These are phyloP conservation scores for Suhomyces bokatorum DNA, from an alignment of 1,139 yeast genomes.

Conservation along the genomic window DNA sequence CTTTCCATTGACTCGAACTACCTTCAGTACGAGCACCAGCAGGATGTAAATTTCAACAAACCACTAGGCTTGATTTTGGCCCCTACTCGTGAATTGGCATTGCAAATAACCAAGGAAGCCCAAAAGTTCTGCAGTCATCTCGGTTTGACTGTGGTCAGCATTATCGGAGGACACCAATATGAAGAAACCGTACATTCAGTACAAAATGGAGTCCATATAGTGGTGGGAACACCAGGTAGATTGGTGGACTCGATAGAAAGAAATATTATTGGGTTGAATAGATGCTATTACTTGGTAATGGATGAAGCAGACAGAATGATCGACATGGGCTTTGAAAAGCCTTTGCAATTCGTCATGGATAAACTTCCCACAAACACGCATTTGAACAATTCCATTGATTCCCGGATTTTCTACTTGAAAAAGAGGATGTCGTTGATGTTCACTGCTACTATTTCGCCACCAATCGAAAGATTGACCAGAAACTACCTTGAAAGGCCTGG, in stretches of 20 bases:
- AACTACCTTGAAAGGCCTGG: conserved; percentile 64
- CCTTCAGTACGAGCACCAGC: conserved; percentile 34
- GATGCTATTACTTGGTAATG: conserved; percentile 69
- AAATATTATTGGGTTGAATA: conserved; percentile 56
- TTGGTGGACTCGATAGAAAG: conserved; percentile 77
- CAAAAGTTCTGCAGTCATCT: conserved; percentile 45
- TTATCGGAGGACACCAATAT: conserved; percentile 89
- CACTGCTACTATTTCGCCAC: conserved; percentile 87
- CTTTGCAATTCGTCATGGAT: conserved; percentile 59
- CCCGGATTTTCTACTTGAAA: conserved; percentile 29
- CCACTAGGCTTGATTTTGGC: conserved; percentile 71
- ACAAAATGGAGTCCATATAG: conserved; percentile 69
- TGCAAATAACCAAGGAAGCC: conserved; percentile 75
- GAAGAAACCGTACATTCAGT: conserved; percentile 69
- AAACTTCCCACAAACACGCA: conserved; percentile 41
- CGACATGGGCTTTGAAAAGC: conserved; percentile 90
- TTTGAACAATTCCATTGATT: conserved; percentile 23
- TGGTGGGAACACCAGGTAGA: conserved; percentile 94
- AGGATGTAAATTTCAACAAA: conserved; percentile 31
- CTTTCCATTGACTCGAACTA: conserved; percentile 39
- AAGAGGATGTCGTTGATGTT: conserved; percentile 72
- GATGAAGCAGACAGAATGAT: conserved; percentile 97
- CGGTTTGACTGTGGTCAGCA: conserved; percentile 57
- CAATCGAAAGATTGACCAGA: conserved; percentile 65
- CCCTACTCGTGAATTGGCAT: conserved; percentile 92